Percentiles rank a stretch among this genome's conserved stretches.
phyloP scores from a whole-genome alignment of 2,329 filamentous ascomycete species.

The Massarina eburnea region DNA sequence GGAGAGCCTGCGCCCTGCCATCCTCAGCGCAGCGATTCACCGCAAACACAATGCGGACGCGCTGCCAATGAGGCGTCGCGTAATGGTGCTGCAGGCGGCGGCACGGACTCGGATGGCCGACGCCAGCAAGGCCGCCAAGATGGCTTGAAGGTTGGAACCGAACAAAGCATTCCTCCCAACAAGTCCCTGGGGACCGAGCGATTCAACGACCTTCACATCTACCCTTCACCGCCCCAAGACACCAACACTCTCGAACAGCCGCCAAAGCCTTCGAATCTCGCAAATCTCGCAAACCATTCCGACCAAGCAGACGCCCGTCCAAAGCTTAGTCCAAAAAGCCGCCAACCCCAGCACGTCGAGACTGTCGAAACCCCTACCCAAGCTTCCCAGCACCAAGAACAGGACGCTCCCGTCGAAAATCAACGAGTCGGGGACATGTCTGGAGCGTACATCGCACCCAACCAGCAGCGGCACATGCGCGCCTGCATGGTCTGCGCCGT shows the following conservation, averaged over 20 bases:
- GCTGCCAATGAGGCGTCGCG: no score
- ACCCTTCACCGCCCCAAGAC: neutral
- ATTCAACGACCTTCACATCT: neutral
- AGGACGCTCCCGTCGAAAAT: conserved; percentile 19
- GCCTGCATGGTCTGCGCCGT: conserved; percentile 99
- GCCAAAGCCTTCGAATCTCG: neutral
- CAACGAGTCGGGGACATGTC: conserved; percentile 33
- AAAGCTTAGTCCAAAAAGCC: neutral
- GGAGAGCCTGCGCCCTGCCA: neutral
- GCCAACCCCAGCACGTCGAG: neutral
- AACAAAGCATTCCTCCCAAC: neutral
- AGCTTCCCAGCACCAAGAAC: conserved; percentile 2
- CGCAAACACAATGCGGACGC: neutral
- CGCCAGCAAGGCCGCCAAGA: neutral
- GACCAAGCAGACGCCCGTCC: neutral
- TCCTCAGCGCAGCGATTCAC: neutral
- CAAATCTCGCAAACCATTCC: neutral
- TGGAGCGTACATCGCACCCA: conserved; percentile 67
- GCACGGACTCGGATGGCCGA: neutral
- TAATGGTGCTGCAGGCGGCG: neutral
- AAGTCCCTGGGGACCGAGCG: neutral
- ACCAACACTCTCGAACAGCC: no score
- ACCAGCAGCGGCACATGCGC: conserved; percentile 82
- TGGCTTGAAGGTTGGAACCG: neutral
- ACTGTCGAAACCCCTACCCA: neutral